These are phyloP conservation scores for Mucor circinelloides DNA, from an alignment of 371 early-diverging fungal species.

Conservation along the genomic window DNA sequence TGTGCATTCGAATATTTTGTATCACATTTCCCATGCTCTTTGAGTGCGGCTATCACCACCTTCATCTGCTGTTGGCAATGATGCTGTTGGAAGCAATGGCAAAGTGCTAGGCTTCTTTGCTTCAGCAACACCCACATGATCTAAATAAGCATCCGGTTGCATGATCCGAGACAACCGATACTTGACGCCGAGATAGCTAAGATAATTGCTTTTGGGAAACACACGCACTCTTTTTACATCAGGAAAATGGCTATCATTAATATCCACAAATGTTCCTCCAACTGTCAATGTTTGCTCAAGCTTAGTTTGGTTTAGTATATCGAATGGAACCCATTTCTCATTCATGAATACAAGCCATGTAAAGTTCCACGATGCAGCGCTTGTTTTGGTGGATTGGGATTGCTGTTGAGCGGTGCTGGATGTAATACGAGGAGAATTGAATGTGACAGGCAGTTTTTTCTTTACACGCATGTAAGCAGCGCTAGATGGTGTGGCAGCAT, in stretches of 20 bases:
- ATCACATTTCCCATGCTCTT: constrained; percentile 4
- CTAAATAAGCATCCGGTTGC: constrained; percentile 44
- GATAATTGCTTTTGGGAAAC: constrained; percentile 37
- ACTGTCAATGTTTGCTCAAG: constrained; percentile 41
- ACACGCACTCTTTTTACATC: constrained; percentile 37
- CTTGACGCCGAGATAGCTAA: constrained; percentile 43
- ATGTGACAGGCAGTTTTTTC: not conserved
- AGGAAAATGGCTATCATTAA: constrained; percentile 36
- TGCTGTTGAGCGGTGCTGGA: not conserved
- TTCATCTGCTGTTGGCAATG: not conserved
- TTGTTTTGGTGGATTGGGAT: not conserved
- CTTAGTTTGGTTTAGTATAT: constrained; percentile 32
- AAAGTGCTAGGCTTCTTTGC: constrained; percentile 7
- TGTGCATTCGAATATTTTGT: not conserved
- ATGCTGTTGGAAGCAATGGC: not conserved
- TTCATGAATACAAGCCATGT: constrained; percentile 43
- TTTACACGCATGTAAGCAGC: not conserved
- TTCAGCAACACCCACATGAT: constrained; percentile 30
- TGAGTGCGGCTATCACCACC: not conserved
- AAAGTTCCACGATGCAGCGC: constrained; percentile 19
- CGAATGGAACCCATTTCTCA: constrained; percentile 43
- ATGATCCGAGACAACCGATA: constrained; percentile 42
- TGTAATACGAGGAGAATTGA: not conserved
- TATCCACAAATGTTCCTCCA: constrained; percentile 41
- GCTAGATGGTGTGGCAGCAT: not conserved